phyloP scores from a whole-genome alignment of 768 basidiomycete species.

The Leccinum aurantiacum region DNA sequence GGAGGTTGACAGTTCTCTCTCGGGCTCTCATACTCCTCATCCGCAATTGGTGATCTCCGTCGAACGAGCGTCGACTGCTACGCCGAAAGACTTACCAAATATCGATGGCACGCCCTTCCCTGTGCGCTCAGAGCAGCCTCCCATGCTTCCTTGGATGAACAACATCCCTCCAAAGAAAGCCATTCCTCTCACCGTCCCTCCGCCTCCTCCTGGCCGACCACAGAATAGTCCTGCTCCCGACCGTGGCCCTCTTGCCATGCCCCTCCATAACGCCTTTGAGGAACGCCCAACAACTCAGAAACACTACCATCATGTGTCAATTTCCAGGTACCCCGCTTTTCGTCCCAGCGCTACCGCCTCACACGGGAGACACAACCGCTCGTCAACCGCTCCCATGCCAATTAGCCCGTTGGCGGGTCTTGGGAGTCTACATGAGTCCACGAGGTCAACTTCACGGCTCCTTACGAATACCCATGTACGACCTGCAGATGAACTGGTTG shows the following conservation, averaged over 20 bases:
- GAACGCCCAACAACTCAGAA: slow-evolving; percentile 17
- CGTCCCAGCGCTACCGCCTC: slow-evolving; percentile 9
- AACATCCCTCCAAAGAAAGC: slow-evolving; percentile 24
- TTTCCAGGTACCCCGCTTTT: slow-evolving; percentile 19
- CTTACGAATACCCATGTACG: slow-evolving; percentile 44
- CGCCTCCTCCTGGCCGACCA: slow-evolving; percentile 31
- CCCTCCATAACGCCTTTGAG: slow-evolving; percentile 44
- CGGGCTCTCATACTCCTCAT: slow-evolving; percentile 18
- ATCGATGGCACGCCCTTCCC: slow-evolving; percentile 32
- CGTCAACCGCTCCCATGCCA: slow-evolving; percentile 19
- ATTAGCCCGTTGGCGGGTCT: slow-evolving; percentile 16
- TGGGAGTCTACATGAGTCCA: slow-evolving; percentile 20
- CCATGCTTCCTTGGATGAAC: slow-evolving; percentile 27
- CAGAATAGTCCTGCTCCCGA: slow-evolving; percentile 30
- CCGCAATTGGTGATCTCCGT: slow-evolving; percentile 46
- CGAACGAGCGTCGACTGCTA: slow-evolving; percentile 37
- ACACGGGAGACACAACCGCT: slow-evolving; percentile 22
- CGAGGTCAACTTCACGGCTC: slow-evolving; percentile 43
- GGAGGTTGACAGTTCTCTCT: slow-evolving; percentile 18
- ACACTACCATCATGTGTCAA: slow-evolving; percentile 15
- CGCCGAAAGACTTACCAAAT: slow-evolving; percentile 26
- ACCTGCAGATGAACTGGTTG: slow-evolving; percentile 31
- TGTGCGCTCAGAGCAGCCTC: slow-evolving; percentile 30
- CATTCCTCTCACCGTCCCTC: slow-evolving; percentile 37
- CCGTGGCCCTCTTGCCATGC: slow-evolving; percentile 35